Evolutionary conservation across 768 basidiomycete genomes (phyloP).

Genomic region (Lactifluus volemus): DNA sequence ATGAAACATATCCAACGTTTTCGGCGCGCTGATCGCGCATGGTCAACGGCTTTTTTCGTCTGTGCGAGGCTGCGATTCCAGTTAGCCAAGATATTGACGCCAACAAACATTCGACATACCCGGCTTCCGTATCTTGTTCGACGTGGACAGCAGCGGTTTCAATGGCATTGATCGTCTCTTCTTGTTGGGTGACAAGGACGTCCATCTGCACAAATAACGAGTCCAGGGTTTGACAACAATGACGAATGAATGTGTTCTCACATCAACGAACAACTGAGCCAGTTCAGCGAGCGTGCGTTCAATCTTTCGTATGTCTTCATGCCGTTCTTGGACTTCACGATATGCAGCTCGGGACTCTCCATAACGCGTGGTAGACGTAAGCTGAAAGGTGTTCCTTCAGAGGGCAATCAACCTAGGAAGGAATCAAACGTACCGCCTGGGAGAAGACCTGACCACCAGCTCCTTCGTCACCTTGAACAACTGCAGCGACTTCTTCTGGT

Average conservation of each 20-base stretch:
- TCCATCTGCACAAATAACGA: constrained; percentile 50
- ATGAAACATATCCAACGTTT: constrained; percentile 85
- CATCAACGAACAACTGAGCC: constrained; percentile 81
- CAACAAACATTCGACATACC: constrained; percentile 36
- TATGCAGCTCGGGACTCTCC: constrained; percentile 76
- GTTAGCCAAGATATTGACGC: background rate
- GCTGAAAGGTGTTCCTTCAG: constrained; percentile 30
- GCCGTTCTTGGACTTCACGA: constrained; percentile 82
- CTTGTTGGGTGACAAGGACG: constrained; percentile 68
- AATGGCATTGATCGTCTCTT: constrained; percentile 58
- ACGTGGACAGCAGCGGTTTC: constrained; percentile 56
- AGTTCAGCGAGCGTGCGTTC: constrained; percentile 85
- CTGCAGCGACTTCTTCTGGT: constrained; percentile 77
- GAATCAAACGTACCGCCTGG: constrained; percentile 53
- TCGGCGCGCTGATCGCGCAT: constrained; percentile 61
- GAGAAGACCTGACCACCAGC: constrained; percentile 73
- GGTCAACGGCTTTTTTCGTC: constrained; percentile 57
- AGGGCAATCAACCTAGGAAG: background rate
- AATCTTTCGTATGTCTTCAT: constrained; percentile 77
- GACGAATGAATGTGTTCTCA: constrained; percentile 25
- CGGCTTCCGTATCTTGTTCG: constrained; percentile 59
- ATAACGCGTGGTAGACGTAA: constrained; percentile 71
- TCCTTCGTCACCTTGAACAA: constrained; percentile 76
- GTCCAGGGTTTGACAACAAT: background rate
- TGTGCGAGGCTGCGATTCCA: constrained; percentile 40